A percentile compares a stretch with the other conserved stretches of the same genome.
Conservation (phyloP, 169 alveolate genomes). For the Amoebophrya sp. region DNA sequence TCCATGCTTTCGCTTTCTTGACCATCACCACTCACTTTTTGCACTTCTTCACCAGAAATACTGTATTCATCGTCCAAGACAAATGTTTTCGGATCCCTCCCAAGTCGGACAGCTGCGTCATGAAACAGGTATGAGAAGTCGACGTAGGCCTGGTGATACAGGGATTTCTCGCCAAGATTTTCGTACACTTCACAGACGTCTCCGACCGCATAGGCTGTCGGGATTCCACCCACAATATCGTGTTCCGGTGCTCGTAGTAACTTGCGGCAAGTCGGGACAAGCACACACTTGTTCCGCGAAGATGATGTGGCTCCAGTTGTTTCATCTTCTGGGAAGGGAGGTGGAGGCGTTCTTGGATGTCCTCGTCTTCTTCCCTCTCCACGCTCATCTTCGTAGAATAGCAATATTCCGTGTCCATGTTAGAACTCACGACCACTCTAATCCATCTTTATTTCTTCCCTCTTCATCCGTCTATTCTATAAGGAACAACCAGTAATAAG, state of each 20-base stretch:
- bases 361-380: too few relatives aligned
- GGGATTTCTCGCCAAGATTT: not conserved
- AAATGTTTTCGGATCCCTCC: too few relatives aligned
- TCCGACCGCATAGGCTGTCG: not conserved
- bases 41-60: not conserved
- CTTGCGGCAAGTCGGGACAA: not conserved
- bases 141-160: not conserved
- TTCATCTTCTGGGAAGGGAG: too few relatives aligned
- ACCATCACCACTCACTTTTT: not conserved
- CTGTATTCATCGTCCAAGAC: too few relatives aligned
- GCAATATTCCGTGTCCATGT: not conserved
- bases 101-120: not conserved
- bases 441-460: too few relatives aligned
- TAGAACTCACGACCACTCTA: too few relatives aligned
- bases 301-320: too few relatives aligned
- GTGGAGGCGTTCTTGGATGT: too few relatives aligned
- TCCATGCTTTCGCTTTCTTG: not conserved
- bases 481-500: too few relatives aligned
- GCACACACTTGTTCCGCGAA: too few relatives aligned
- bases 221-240: not conserved
- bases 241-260: not conserved
- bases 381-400: not conserved
- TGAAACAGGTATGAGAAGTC: not conserved
- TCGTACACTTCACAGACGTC: not conserved
- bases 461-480: too few relatives aligned